phyloP scores from a whole-genome alignment of 176 grass and related monocot species.

The Phoenix roebelenii region DNA sequence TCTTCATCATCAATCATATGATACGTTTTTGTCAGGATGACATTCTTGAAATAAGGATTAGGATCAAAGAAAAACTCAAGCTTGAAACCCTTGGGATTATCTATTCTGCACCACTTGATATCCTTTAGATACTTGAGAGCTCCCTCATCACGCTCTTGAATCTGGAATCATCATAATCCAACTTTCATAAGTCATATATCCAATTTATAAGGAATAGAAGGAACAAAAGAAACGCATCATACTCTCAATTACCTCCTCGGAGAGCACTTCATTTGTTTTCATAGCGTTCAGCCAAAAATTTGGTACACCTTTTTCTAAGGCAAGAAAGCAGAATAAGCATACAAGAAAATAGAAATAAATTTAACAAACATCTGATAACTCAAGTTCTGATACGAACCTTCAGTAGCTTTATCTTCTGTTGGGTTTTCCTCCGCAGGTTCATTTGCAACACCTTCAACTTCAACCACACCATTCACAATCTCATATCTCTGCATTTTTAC shows the following conservation, averaged over 20 bases:
- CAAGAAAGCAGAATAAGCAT: background rate
- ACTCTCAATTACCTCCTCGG: constrained; percentile 1
- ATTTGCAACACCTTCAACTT: constrained; percentile 11
- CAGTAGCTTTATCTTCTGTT: background rate
- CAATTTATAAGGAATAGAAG: background rate
- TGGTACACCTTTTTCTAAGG: constrained; percentile 12
- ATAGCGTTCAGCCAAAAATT: constrained; percentile 10
- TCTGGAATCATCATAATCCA: background rate
- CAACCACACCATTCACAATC: constrained; percentile 9
- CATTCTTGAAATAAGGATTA: constrained; percentile 9
- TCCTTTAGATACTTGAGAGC: constrained; percentile 17
- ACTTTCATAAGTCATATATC: background rate
- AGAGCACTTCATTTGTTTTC: constrained; percentile 12
- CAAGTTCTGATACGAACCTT: background rate
- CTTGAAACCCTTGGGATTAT: constrained; percentile 15
- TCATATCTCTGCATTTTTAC: constrained; percentile 4
- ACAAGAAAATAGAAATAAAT: background rate
- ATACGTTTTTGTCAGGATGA: constrained; percentile 7
- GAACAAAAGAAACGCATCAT: background rate
- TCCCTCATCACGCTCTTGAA: constrained; percentile 17
- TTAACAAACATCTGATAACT: background rate
- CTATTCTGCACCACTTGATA: constrained; percentile 9
- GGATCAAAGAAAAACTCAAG: constrained; percentile 14
- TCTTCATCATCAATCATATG: constrained; percentile 8
- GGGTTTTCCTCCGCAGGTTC: background rate